A percentile compares a stretch with the other conserved stretches of the same genome.
Evolutionary conservation across 805 yeast genomes (phyloP).

Genomic region (Zygotorulaspora danielsina): DNA sequence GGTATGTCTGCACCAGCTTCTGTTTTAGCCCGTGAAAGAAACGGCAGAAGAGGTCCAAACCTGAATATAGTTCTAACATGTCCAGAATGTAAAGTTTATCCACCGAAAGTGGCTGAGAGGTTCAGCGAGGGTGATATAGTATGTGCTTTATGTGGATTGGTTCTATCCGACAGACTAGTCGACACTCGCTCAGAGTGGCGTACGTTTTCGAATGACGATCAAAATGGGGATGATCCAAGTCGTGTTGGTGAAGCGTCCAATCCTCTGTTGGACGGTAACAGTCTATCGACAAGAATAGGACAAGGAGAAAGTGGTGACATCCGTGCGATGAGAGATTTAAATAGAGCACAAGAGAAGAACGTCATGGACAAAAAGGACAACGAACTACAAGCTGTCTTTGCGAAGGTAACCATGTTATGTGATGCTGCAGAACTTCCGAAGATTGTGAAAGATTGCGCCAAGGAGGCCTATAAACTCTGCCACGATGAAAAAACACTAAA

Average conservation of each 20-base stretch:
- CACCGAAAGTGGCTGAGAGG: slow-evolving; percentile 92
- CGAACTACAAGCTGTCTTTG: slow-evolving; percentile 81
- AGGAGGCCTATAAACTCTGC: slow-evolving; percentile 89
- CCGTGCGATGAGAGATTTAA: slow-evolving; percentile 83
- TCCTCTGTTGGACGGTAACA: slow-evolving; percentile 86
- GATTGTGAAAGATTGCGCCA: slow-evolving; percentile 95
- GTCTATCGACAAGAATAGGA: slow-evolving; percentile 87
- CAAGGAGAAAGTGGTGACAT: slow-evolving; percentile 82
- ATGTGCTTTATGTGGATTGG: slow-evolving; percentile 96
- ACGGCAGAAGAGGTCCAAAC: slow-evolving; percentile 58
- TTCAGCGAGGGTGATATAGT: slow-evolving; percentile 97
- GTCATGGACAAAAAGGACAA: slow-evolving; percentile 84
- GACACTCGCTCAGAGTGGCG: slow-evolving; percentile 99
- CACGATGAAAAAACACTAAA: slow-evolving; percentile 80
- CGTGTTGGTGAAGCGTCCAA: slow-evolving; percentile 99
- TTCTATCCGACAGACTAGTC: slow-evolving; percentile 83
- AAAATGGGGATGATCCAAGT: slow-evolving; percentile 95
- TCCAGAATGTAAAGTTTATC: slow-evolving; percentile 93
- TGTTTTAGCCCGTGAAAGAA: slow-evolving; percentile 19
- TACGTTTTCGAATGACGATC: slow-evolving; percentile 96
- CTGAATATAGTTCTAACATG: slow-evolving; percentile 85
- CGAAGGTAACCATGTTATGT: slow-evolving; percentile 90
- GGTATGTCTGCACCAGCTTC: slow-evolving; percentile 20
- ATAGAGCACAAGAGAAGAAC: slow-evolving; percentile 81
- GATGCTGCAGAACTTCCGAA: slow-evolving; percentile 94